These are phyloP conservation scores for Crithidia expoeki DNA, from an alignment of 208 protist genomes.

Conservation along the genomic window DNA sequence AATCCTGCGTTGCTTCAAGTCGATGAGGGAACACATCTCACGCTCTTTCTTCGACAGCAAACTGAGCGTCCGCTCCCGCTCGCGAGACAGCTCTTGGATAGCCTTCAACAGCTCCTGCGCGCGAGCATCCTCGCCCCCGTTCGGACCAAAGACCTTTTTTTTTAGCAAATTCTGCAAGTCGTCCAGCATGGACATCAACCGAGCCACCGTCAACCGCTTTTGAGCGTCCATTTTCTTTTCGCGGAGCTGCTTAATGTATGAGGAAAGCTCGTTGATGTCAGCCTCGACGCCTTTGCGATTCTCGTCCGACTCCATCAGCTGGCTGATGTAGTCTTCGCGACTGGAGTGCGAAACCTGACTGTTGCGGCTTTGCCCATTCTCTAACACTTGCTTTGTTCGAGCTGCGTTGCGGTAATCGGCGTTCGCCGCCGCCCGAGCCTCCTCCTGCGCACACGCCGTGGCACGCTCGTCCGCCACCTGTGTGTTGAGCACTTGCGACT, in stretches of 20 bases:
- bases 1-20: slow-evolving; percentile 74
- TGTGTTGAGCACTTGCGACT: slow-evolving; percentile 21
- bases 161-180: slow-evolving; percentile 66
- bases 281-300: slow-evolving; percentile 47
- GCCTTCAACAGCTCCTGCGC: slow-evolving; percentile 74
- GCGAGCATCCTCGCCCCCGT: slow-evolving; percentile 49
- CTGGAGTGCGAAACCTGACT: slow-evolving; percentile 20
- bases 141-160: slow-evolving; percentile 57
- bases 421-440: slow-evolving; percentile 5
- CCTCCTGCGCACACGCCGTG: slow-evolving; percentile 12
- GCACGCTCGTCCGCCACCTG: slow-evolving; percentile 15
- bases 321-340: slow-evolving; percentile 64
- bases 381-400: slow-evolving; percentile 45
- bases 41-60: slow-evolving; percentile 69
- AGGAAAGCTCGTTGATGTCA: slow-evolving; percentile 45
- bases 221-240: slow-evolving; percentile 48
- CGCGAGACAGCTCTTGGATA: slow-evolving; percentile 76
- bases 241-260: slow-evolving; percentile 48
- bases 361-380: slow-evolving; percentile 31
- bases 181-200: slow-evolving; percentile 80
- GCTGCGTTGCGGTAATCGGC: slow-evolving; percentile 25
- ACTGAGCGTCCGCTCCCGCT: slow-evolving; percentile 66
- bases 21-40: slow-evolving; percentile 64
- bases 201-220: slow-evolving; percentile 65
- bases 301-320: slow-evolving; percentile 58